phyloP scores from a whole-genome alignment of 2,329 filamentous ascomycete species.

The Pseudocercospora fijiensis region DNA sequence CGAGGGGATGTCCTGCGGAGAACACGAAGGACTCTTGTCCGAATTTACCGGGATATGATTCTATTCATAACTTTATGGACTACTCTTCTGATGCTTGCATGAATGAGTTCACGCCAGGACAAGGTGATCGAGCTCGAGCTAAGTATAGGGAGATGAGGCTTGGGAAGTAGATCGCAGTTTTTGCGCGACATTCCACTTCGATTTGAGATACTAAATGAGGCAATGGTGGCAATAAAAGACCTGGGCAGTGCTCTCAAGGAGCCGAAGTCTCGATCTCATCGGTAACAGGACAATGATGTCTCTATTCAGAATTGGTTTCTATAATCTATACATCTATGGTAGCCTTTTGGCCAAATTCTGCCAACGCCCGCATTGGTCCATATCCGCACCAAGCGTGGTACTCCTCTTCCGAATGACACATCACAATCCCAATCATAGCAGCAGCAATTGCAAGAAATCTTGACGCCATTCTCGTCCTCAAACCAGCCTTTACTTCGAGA shows the following conservation, averaged over 20 bases:
- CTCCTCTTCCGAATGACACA: conserved; percentile 23
- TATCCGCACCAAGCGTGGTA: conserved; percentile 19
- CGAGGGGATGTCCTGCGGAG: background rate
- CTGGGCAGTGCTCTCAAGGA: too few species aligned
- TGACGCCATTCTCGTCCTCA: conserved; percentile 29
- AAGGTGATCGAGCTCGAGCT: background rate
- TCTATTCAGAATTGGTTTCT: background rate
- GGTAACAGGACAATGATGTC: background rate
- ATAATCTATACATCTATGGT: background rate
- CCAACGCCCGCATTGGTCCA: conserved; percentile 21
- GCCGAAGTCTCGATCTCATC: background rate
- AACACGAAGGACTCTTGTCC: background rate
- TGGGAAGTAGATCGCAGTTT: background rate
- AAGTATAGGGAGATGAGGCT: background rate
- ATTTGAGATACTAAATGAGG: too few species aligned
- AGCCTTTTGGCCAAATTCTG: conserved; percentile 17
- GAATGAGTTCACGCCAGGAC: background rate
- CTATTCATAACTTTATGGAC: background rate
- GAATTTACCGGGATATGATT: background rate
- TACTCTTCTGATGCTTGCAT: background rate
- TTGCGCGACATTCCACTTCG: too few species aligned
- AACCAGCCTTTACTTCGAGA: conserved; percentile 34
- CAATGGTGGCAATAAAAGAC: too few species aligned
- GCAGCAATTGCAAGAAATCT: conserved; percentile 33
- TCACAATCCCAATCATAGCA: conserved; percentile 41